Evolutionary conservation across 371 early-diverging fungal genomes (phyloP), one percentile per base, ranked within the genome.

Genomic region (Mucor piriformis): DNA sequence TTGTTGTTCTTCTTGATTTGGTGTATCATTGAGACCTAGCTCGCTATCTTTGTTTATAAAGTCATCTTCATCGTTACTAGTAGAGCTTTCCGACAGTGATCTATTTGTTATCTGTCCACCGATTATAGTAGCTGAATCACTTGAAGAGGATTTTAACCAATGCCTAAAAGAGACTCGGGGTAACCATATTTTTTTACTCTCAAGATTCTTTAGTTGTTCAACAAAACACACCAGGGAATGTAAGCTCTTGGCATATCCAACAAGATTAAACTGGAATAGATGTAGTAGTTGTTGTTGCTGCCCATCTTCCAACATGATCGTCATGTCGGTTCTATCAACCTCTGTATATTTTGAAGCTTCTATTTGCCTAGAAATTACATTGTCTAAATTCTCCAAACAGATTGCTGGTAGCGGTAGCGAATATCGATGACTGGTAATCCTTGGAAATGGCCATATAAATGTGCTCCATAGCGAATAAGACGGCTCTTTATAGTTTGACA

Each of bases 381-480:
- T 15, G 11, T 38, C 13, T 15, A 38, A 38, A 6, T 16, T 13
- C 6, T 38, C 15, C 6, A 15, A 16, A 8, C 3, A 43, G 6
- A 43, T 43, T 10, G 23, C 16, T 20, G 18, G 21, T 20, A 43
- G 12, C 12, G 4, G 10, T 3, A 21, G 3, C 23, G 12, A 16
- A 24, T 27, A 11, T 15, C 15, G 24, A 4, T 21, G 20, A 5
- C 16, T 4, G 11, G 56, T 59, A 2, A 75, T 12, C 1, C 72
- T 61, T 10, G 76, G 76, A 23, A 75, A 75, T n/a, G 76, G 76
- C 76, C 76, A 75, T 20, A 72, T 18, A 1, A 72, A 42, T 13
- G 65, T 69, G 29, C 63, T 69, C 16, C 25, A 50, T 11, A 57
- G 18, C 13, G 63, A 47, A n/a, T 57, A 34, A 34, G 57, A 32